Conservation (phyloP, 768 basidiomycete species). For the Cubamyces sp. region DNA sequence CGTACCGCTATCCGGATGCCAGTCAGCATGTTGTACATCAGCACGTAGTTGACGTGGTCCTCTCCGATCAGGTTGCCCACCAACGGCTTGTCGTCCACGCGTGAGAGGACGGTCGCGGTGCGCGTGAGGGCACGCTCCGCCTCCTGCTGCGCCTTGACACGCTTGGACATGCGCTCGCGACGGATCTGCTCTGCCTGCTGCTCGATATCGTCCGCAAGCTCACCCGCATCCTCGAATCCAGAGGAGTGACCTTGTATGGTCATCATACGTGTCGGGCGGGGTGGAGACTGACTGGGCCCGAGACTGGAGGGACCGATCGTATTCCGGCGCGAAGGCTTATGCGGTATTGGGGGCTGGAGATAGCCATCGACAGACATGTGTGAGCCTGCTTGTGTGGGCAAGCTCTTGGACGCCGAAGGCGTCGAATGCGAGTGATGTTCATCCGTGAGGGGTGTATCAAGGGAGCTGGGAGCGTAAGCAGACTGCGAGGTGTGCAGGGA, state of each 20-base stretch:
- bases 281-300: slow-evolving; percentile 18
- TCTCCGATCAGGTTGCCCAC: slow-evolving; percentile 98
- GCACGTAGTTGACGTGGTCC: slow-evolving; percentile 96
- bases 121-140: slow-evolving; percentile 56
- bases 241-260: slow-evolving; percentile 26
- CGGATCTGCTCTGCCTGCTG: slow-evolving; percentile 89
- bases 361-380: slow-evolving; percentile 47
- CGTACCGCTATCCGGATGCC: slow-evolving; percentile 93
- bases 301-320: slow-evolving; percentile 60
- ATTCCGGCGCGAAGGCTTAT: slow-evolving; percentile 61
- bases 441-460: slow-evolving; percentile 30
- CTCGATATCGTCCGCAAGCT: slow-evolving; percentile 80
- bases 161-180: slow-evolving; percentile 73
- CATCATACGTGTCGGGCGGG: slow-evolving; percentile 26
- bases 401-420: slow-evolving; percentile 22
- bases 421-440: slow-evolving; percentile 32
- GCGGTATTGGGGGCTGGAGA: slow-evolving; percentile 53
- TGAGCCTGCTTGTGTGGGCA: slow-evolving; percentile 26
- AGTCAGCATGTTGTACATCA: slow-evolving; percentile 99
- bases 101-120: slow-evolving; percentile 28
- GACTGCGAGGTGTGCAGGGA: slow-evolving; percentile 39
- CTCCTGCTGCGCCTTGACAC: slow-evolving; percentile 66
- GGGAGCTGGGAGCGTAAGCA: slow-evolving; percentile 25
- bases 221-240: slow-evolving; percentile 45
- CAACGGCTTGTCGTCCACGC: slow-evolving; percentile 52